Percentiles rank a stretch among this genome's conserved stretches.
These are phyloP conservation scores for Jatropha curcas DNA, from an alignment of 345 rosid genomes.

Conservation along the genomic window DNA sequence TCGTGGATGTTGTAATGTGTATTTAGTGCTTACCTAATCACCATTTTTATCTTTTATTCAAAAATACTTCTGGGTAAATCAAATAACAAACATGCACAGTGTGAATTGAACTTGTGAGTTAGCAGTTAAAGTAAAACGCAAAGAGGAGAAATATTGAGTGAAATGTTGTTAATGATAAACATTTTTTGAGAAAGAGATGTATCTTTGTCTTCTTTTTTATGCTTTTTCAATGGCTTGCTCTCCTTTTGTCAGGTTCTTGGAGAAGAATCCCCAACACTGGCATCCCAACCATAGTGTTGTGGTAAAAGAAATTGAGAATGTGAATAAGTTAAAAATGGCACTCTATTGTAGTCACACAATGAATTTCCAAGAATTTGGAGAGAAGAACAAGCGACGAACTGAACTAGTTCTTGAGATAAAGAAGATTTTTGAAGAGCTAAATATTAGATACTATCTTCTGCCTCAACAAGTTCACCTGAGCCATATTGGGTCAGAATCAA, in stretches of 20 bases:
- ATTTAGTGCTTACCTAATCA: too few species aligned
- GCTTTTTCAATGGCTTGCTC: neutral
- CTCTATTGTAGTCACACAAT: conserved; percentile 33
- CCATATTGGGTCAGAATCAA: conserved; percentile 20
- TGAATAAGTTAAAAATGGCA: conserved; percentile 30
- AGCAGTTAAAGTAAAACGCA: neutral
- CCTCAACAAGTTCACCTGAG: conserved; percentile 27
- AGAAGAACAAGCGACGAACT: conserved; percentile 26
- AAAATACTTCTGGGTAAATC: neutral
- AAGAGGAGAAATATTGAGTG: neutral
- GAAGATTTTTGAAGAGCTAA: conserved; percentile 28
- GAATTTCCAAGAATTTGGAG: conserved; percentile 32
- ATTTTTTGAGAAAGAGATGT: neutral
- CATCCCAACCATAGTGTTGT: conserved; percentile 28
- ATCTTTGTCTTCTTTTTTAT: neutral
- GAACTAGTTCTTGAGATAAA: conserved; percentile 28
- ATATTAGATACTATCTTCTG: conserved; percentile 25
- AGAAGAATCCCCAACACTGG: conserved; percentile 32
- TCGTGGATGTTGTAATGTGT: neutral
- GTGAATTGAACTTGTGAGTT: neutral
- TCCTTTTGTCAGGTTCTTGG: conserved; percentile 20
- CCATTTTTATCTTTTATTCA: too few species aligned
- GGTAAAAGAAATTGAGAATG: conserved; percentile 32
- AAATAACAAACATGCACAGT: too few species aligned
- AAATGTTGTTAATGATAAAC: neutral